phyloP scores from a whole-genome alignment of 2,329 filamentous ascomycete species.

The Macrophomina tecta region DNA sequence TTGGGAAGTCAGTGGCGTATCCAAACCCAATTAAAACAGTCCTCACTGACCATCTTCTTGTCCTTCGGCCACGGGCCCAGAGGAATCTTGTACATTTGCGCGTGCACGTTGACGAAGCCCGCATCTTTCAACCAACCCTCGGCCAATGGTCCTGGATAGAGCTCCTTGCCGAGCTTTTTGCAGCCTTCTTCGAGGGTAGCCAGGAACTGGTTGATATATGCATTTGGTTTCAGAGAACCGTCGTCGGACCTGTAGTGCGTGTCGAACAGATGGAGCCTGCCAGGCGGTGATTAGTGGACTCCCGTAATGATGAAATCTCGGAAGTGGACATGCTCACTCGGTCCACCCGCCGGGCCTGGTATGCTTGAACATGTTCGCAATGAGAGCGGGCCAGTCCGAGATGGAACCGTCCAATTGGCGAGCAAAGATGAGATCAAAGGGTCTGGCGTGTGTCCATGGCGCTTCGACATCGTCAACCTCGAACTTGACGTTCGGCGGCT shows the following conservation, averaged over 20 bases:
- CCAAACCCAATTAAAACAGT: neutral
- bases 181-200: constrained; percentile 12
- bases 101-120: constrained; percentile 53
- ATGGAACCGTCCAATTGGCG: constrained; percentile 59
- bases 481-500: constrained; percentile 65
- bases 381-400: constrained; percentile 58
- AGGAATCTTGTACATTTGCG: constrained; percentile 38
- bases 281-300: neutral
- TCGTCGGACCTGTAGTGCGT: constrained; percentile 48
- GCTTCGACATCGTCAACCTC: constrained; percentile 68
- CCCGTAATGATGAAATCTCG: neutral
- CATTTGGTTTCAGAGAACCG: constrained; percentile 36
- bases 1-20: neutral
- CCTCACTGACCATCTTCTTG: constrained; percentile 29
- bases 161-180: constrained; percentile 30
- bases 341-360: constrained; percentile 55
- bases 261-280: constrained; percentile 51
- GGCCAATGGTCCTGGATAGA: constrained; percentile 40
- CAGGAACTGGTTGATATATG: constrained; percentile 20
- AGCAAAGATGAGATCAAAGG: constrained; percentile 64
- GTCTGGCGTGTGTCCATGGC: constrained; percentile 59
- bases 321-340: constrained; percentile 37
- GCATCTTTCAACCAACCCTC: constrained; percentile 44
- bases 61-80: constrained; percentile 38
- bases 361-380: constrained; percentile 48